A percentile compares a stretch with the other conserved stretches of the same genome.
Evolutionary conservation across 1,284 basidiomycete species (phyloP).

Genomic region (Irpex rosettiformis): DNA sequence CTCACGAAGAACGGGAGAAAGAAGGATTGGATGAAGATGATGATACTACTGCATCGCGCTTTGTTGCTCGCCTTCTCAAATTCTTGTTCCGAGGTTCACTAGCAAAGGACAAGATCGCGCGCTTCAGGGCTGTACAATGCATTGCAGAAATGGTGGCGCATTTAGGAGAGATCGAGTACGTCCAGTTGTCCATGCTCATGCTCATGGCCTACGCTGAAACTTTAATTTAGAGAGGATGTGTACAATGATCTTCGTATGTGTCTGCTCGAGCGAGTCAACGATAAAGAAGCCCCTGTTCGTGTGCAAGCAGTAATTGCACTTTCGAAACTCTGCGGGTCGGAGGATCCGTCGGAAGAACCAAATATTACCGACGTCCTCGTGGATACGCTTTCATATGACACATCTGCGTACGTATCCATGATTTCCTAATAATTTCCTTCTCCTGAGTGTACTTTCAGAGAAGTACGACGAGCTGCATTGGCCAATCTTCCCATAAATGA

Average conservation of each 20-base stretch:
- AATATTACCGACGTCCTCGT: slow-evolving; percentile 68
- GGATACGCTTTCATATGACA: slow-evolving; percentile 73
- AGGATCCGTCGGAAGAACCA: slow-evolving; percentile 59
- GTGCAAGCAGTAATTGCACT: slow-evolving; percentile 86
- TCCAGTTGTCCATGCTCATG: slow-evolving; percentile 16
- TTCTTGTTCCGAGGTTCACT: slow-evolving; percentile 83
- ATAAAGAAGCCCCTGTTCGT: slow-evolving; percentile 85
- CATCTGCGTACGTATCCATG: slow-evolving; percentile 62
- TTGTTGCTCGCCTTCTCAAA: slow-evolving; percentile 69
- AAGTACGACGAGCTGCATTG: slow-evolving; percentile 87
- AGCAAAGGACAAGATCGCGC: slow-evolving; percentile 88
- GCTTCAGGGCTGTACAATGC: slow-evolving; percentile 78
- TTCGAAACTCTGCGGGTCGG: slow-evolving; percentile 77
- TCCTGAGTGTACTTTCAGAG: slow-evolving; percentile 42
- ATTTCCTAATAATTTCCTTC: background rate
- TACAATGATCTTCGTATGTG: slow-evolving; percentile 67
- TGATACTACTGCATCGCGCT: slow-evolving; percentile 71
- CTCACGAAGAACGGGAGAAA: slow-evolving; percentile 34
- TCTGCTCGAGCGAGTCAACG: slow-evolving; percentile 76
- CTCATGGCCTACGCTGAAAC: too few relatives aligned
- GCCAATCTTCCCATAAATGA: slow-evolving; percentile 72
- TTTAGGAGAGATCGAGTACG: slow-evolving; percentile 83
- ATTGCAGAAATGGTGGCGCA: slow-evolving; percentile 80
- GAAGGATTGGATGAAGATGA: slow-evolving; percentile 58
- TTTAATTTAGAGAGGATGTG: slow-evolving; percentile 67